Evolutionary conservation across 306 rosid genomes (phyloP).

Genomic region (Arachis stenosperma): DNA sequence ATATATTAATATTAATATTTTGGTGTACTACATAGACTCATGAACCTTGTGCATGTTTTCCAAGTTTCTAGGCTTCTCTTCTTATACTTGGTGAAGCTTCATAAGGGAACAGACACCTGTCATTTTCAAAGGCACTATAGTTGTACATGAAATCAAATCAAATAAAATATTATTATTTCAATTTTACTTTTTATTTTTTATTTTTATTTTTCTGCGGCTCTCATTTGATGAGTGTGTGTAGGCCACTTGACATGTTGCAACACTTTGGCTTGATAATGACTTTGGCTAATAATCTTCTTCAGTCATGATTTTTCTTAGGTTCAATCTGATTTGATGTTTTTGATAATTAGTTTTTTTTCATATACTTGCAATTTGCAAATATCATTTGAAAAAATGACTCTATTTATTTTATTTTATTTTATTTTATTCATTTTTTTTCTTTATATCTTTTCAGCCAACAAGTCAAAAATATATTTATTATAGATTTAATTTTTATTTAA

Average conservation of each 20-base stretch:
- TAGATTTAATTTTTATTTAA: too few relatives aligned
- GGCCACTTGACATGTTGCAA: conserved; percentile 41
- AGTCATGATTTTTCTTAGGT: background rate
- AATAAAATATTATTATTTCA: background rate
- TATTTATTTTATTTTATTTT: too few relatives aligned
- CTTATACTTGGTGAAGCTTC: conserved; percentile 24
- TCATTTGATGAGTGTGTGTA: conserved; percentile 21
- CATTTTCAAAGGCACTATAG: conserved; percentile 22
- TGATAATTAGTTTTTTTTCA: conserved; percentile 6
- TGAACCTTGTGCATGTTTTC: background rate
- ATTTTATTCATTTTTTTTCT: too few relatives aligned
- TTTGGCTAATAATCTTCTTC: conserved; percentile 27
- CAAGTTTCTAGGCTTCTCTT: conserved; percentile 46
- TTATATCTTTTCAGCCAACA: too few relatives aligned
- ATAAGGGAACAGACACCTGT: conserved; percentile 42
- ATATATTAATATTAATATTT: background rate
- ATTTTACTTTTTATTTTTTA: too few relatives aligned
- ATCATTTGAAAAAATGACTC: too few relatives aligned
- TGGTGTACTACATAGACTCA: too few relatives aligned
- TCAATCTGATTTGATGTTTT: conserved; percentile 22
- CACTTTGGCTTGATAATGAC: conserved; percentile 24
- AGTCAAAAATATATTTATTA: too few relatives aligned
- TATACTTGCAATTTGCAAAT: conserved; percentile 8
- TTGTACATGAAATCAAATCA: conserved; percentile 14
- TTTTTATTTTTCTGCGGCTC: conserved; percentile 37